Evolutionary conservation across 1,139 yeast species (phyloP).

Genomic region (Hanseniaspora sp.): DNA sequence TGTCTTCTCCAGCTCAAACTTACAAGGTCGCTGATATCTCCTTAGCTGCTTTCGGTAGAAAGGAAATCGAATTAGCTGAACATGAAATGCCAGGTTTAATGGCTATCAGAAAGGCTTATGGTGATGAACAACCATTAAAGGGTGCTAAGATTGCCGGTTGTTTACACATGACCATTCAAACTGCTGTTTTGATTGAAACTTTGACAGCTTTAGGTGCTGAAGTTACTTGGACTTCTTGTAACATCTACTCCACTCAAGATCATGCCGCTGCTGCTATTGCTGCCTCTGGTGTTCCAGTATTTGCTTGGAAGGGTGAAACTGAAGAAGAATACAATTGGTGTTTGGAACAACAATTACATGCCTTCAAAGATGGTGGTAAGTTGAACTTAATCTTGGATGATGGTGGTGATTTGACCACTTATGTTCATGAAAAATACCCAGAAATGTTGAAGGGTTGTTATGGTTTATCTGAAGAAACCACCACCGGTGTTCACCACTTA

Average conservation of each 20-base stretch:
- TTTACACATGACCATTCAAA: slow-evolving; percentile 99
- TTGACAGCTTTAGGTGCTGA: slow-evolving; percentile 97
- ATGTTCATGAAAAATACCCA: slow-evolving; percentile 97
- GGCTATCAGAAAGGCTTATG: slow-evolving; percentile 93
- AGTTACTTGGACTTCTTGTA: slow-evolving; percentile 99
- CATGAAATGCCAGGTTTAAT: slow-evolving; percentile 99
- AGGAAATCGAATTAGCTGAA: slow-evolving; percentile 97
- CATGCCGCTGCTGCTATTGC: slow-evolving; percentile 99
- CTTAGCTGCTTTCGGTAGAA: slow-evolving; percentile 99
- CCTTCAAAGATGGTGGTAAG: slow-evolving; percentile 93
- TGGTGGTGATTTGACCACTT: slow-evolving; percentile 97
- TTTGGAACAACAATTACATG: slow-evolving; percentile 97
- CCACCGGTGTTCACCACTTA: slow-evolving; percentile 99
- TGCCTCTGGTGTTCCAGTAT: slow-evolving; percentile 98
- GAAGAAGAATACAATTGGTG: slow-evolving; percentile 99
- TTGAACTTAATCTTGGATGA: slow-evolving; percentile 97
- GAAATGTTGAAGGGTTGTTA: slow-evolving; percentile 90
- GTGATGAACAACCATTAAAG: slow-evolving; percentile 84
- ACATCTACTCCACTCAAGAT: slow-evolving; percentile 99
- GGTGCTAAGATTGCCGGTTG: slow-evolving; percentile 99
- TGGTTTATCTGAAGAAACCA: slow-evolving; percentile 98
- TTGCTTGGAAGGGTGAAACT: slow-evolving; percentile 99
- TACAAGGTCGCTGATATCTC: slow-evolving; percentile 98
- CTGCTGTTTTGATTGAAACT: slow-evolving; percentile 98
- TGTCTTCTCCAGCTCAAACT: slow-evolving; percentile 54